Evolutionary conservation across 345 rosid species (phyloP), one percentile per base, ranked within the genome.

Genomic region (Euphorbia peplus): DNA sequence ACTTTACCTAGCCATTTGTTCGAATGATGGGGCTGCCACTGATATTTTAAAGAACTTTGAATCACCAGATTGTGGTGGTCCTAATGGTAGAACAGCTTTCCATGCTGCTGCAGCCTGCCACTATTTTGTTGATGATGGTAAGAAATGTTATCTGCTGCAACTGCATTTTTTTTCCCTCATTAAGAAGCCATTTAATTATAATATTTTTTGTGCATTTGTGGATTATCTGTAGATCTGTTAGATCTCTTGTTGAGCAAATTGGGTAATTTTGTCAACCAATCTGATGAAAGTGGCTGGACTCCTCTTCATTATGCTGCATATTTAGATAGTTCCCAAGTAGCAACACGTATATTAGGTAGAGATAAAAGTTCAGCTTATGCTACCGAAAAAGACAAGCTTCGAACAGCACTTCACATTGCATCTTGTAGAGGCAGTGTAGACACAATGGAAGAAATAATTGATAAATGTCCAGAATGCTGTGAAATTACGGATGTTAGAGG

Each of bases 221-320:
- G 8, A 5, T n/a, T 16, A n/a, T 4, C 60, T 8, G 9, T 75
- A 1, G 10, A 8, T 16, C 12, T 29, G 14, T 24, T 48, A 10
- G 52, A 14, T 3, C n/a, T 70, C 9, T 15, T 50, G 2, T 60
- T 52, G 57, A 32, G 37, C 42, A 39, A 39, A 39, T 5, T 39
- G 42, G 42, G 42, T 4, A 39, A 11, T 39, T 8, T 4, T 39
- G 42, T 39, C 9, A 39, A 39, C 8, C 13, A 58, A 59, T 30
- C 28, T 0, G 74, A 70, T 10, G 13, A 75, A n/a, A 12, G 26
- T 13, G 74, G 70, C 1, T 70, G 73, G 66, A 59, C 46, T 16
- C 69, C 70, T 1, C 73, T 75, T 60, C 63, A 54, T 26, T 69
- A 57, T 19, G 80, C 76, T 13, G 66, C 81, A 4, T 16, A 64